Evolutionary conservation across 2,329 filamentous ascomycete species (phyloP).

Genomic region (Coniella vitis): DNA sequence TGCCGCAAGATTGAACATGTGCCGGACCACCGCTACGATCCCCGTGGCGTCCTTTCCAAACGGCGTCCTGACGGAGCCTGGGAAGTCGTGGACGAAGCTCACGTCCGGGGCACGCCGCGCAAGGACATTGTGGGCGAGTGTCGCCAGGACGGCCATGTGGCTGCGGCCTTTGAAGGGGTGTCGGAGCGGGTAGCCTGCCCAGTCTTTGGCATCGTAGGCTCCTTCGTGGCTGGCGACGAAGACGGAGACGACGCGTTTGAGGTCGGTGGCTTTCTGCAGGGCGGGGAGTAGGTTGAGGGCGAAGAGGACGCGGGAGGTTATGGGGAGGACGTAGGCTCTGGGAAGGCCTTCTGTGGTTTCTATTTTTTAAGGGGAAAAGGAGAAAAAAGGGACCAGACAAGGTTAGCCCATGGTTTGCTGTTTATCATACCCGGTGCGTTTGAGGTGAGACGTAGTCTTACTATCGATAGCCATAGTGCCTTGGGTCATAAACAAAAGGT

Average conservation of each 20-base stretch:
- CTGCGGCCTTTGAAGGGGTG: slow-evolving; percentile 31
- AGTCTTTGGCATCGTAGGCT: slow-evolving; percentile 43
- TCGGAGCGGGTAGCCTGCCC: slow-evolving; percentile 29
- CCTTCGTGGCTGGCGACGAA: slow-evolving; percentile 30
- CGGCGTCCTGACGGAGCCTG: slow-evolving; percentile 30
- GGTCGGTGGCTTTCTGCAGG: slow-evolving; percentile 35
- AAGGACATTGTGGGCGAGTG: slow-evolving; percentile 41
- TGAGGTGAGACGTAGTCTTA: slow-evolving; percentile 10
- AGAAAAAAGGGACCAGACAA: too few relatives aligned
- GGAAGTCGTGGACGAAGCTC: slow-evolving; percentile 33
- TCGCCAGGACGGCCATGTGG: slow-evolving; percentile 43
- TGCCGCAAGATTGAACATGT: slow-evolving; percentile 24
- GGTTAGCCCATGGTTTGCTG: slow-evolving; percentile 34
- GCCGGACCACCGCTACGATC: slow-evolving; percentile 18
- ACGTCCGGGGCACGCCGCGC: slow-evolving; percentile 36
- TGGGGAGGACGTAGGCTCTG: slow-evolving; percentile 35
- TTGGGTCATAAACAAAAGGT: slow-evolving; percentile 39
- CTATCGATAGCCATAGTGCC: slow-evolving; percentile 26
- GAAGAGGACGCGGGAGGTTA: slow-evolving; percentile 39
- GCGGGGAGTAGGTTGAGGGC: slow-evolving; percentile 50
- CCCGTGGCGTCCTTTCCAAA: slow-evolving; percentile 20
- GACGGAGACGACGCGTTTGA: slow-evolving; percentile 51
- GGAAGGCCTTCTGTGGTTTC: slow-evolving; percentile 35
- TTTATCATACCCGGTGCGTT: neutral
- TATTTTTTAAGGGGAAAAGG: too few relatives aligned